Conservation (phyloP, 2,329 filamentous ascomycete species). For the Paecilomyces dactylethromorphus region DNA sequence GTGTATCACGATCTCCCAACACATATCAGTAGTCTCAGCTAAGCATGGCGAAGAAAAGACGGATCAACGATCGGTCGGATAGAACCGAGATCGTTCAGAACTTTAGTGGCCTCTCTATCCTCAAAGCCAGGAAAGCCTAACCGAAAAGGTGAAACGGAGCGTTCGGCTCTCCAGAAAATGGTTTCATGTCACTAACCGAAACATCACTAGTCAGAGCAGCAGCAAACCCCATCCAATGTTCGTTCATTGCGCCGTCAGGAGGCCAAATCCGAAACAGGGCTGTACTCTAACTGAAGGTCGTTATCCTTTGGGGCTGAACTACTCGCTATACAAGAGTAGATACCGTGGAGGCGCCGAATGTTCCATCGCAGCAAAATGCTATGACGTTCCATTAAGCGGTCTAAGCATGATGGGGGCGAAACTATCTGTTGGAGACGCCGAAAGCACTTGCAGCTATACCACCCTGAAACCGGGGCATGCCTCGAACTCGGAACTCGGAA, state of each 20-base stretch:
- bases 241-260: background rate
- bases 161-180: background rate
- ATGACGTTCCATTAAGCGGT: no score
- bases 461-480: no score
- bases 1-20: background rate
- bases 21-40: background rate
- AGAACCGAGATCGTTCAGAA: background rate
- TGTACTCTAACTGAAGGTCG: background rate
- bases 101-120: background rate
- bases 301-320: no score
- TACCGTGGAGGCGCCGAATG: no score
- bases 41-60: background rate
- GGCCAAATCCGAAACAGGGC: background rate
- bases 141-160: background rate
- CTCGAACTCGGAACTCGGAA: no score
- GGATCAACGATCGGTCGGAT: background rate
- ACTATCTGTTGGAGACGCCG: no score
- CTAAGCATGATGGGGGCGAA: no score
- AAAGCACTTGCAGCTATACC: no score
- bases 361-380: no score
- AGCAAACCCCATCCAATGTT: background rate
- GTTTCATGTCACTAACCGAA: background rate
- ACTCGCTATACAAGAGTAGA: no score
- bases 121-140: background rate
- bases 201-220: background rate